These are phyloP conservation scores for Trichoderma brevicompactum DNA, from an alignment of 2,329 filamentous ascomycete species.

Conservation along the genomic window DNA sequence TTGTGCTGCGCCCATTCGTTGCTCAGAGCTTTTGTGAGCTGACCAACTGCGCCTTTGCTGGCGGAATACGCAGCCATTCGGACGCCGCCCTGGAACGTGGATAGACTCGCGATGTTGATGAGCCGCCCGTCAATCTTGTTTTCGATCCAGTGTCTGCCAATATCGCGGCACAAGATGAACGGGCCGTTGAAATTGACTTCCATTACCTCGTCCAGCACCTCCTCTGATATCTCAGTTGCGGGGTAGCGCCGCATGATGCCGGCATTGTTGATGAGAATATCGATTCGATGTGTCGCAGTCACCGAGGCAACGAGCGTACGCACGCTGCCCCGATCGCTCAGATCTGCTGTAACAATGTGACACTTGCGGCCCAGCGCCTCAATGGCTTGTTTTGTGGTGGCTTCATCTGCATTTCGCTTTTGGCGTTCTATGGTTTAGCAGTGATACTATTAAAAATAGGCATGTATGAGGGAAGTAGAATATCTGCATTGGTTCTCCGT, in stretches of 20 bases:
- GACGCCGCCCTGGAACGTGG: conserved; percentile 18
- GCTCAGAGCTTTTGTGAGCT: background rate
- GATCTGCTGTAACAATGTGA: background rate
- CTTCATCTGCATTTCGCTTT: conserved; percentile 1
- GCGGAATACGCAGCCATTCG: conserved; percentile 9
- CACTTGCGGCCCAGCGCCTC: conserved; percentile 10
- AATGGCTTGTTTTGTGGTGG: conserved; percentile 1
- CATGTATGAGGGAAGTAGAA: background rate
- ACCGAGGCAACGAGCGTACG: background rate
- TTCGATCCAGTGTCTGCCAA: conserved; percentile 19
- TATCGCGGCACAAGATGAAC: conserved; percentile 17
- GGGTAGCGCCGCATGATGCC: background rate
- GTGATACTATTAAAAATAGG: too few species aligned
- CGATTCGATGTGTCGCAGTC: background rate
- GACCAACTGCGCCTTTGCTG: conserved; percentile 2
- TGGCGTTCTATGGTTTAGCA: background rate
- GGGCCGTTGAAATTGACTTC: conserved; percentile 12
- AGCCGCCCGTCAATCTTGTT: conserved; percentile 9
- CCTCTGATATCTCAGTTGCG: background rate
- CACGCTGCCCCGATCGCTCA: background rate
- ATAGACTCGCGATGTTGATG: conserved; percentile 16
- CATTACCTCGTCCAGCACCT: conserved; percentile 7
- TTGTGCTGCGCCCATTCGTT: conserved; percentile 14
- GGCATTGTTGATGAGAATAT: background rate
- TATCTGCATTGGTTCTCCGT: background rate